Conservation (phyloP, 2,329 filamentous ascomycete genomes). For the Talaromyces pinophilus region DNA sequence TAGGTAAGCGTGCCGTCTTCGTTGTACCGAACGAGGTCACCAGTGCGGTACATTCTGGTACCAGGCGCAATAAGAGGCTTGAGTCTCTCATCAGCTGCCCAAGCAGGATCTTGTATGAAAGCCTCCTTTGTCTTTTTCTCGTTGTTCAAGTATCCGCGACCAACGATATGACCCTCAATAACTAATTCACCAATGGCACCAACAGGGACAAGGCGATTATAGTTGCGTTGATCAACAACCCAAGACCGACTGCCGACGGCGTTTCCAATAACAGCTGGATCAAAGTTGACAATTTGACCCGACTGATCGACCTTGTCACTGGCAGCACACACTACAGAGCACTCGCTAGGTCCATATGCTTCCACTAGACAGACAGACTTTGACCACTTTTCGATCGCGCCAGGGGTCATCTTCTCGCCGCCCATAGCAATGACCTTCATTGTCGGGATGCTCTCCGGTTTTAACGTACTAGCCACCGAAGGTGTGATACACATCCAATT, state of each 20-base stretch:
- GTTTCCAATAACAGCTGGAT: slow-evolving; percentile 39
- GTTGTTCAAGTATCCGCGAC: slow-evolving; percentile 47
- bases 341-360: slow-evolving; percentile 48
- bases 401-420: slow-evolving; percentile 48
- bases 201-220: slow-evolving; percentile 43
- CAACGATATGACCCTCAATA: slow-evolving; percentile 50
- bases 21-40: slow-evolving; percentile 39
- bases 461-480: slow-evolving; percentile 55
- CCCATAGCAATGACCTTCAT: slow-evolving; percentile 48
- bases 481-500: slow-evolving; percentile 61
- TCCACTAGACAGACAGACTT: slow-evolving; percentile 48
- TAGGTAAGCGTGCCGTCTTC: slow-evolving; percentile 37
- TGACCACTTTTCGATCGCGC: slow-evolving; percentile 48
- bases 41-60: slow-evolving; percentile 39
- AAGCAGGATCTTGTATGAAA: slow-evolving; percentile 39
- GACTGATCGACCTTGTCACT: slow-evolving; percentile 36
- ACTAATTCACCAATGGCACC: slow-evolving; percentile 52
- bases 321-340: slow-evolving; percentile 37
- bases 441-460: slow-evolving; percentile 47
- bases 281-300: slow-evolving; percentile 33
- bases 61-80: slow-evolving; percentile 22
- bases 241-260: slow-evolving; percentile 39
- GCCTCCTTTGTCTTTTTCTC: slow-evolving; percentile 36
- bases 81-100: slow-evolving; percentile 31
- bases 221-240: slow-evolving; percentile 48